phyloP scores from a whole-genome alignment of 495 filamentous ascomycete species.

The Penicillium cataractarum region DNA sequence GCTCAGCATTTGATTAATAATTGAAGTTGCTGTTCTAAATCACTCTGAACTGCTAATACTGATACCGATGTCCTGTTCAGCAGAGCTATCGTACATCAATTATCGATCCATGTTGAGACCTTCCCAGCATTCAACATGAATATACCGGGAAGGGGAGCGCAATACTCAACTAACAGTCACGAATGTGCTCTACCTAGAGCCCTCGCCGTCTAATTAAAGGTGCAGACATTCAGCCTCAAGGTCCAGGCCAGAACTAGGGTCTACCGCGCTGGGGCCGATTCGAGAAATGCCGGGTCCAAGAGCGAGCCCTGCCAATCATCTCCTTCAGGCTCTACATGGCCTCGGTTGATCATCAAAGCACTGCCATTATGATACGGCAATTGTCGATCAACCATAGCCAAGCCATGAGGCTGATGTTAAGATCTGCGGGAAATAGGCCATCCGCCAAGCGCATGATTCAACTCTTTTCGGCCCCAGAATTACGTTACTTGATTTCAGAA shows the following conservation, averaged over 20 bases:
- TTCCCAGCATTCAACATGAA: too few relatives aligned
- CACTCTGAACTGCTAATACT: too few relatives aligned
- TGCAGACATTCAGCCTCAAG: neutral
- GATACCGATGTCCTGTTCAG: too few relatives aligned
- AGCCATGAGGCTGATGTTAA: neutral
- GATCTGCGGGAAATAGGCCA: neutral
- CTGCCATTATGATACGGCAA: neutral
- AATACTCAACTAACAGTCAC: too few relatives aligned
- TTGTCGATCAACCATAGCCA: neutral
- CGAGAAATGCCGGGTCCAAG: neutral
- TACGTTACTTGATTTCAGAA: neutral
- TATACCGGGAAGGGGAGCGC: too few relatives aligned
- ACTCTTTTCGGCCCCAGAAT: neutral
- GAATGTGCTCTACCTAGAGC: too few relatives aligned
- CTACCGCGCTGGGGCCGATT: neutral
- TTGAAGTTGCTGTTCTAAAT: too few relatives aligned
- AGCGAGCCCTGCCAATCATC: neutral
- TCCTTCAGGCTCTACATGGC: neutral
- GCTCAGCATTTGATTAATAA: too few relatives aligned
- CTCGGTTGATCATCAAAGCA: neutral
- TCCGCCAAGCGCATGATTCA: neutral
- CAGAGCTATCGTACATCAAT: too few relatives aligned
- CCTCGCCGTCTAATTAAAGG: neutral
- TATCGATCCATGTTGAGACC: too few relatives aligned
- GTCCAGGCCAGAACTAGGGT: neutral